Evolutionary conservation across 768 basidiomycete species (phyloP), one percentile per base, ranked within the genome.

Genomic region (Russula virescens): DNA sequence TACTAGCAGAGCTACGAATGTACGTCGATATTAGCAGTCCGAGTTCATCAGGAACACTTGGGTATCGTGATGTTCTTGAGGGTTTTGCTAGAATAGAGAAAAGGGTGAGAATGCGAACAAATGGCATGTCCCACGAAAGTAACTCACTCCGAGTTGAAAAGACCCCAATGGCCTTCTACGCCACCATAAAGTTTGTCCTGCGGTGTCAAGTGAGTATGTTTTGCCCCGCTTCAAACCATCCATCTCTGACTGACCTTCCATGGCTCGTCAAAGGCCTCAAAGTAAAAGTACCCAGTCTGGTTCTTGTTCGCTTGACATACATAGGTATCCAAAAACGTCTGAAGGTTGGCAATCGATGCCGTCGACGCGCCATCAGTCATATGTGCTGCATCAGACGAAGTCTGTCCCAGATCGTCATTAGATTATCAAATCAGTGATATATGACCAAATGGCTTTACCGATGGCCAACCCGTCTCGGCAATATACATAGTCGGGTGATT

Each of bases 381-480:
- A 64, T 83, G 82, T 19, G 76, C 78, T 4, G 68, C 75, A 63
- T 86, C 82, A 5, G 83, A 84, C 5, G 89, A 87, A 66, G 79
- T 71, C 86, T 87, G n/a, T 5, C 16, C n/a, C 55, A 34, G 10
- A 16, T 28, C 14, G 31, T 25, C 18, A 25, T 66, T 19, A 55
- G 62, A n/a, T 34, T 51, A 19, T 11, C 4, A 8, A 23, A 18
- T 14, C 16, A 2, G 28, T 28, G 9, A 43, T 54, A 38, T 56
- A 59, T 31, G 48, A 53, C 42, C 8, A 16, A 42, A 50, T 52
- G 26, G 5, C n/a, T 38, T 55, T 73, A 89, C 88, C 54, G 89
- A 82, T 35, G 91, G 87, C 87, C 87, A 89, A 56, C 90, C 90
- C 16, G 94, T 97, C 78, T 99, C 97, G 0, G 96, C 97, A 63